phyloP scores from a whole-genome alignment of 2,329 filamentous ascomycete genomes.

The Keithomyces neogunnii region DNA sequence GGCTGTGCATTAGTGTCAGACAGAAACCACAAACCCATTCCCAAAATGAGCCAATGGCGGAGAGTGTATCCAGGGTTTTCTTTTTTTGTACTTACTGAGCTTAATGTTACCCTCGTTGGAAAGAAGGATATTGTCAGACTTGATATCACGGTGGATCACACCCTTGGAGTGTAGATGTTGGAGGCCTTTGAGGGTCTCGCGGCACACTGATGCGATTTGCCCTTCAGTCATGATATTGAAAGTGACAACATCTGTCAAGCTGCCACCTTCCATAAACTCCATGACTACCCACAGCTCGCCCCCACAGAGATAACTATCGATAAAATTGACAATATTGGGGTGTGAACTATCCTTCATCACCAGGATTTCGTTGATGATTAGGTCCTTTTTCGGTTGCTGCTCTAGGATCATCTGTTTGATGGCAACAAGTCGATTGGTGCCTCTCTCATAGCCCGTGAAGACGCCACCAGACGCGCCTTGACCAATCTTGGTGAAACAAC shows the following conservation, averaged over 20 bases:
- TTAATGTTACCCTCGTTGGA: slow-evolving; percentile 96
- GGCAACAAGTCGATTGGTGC: slow-evolving; percentile 79
- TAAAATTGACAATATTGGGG: slow-evolving; percentile 98
- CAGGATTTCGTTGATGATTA: slow-evolving; percentile 98
- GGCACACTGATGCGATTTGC: slow-evolving; percentile 91
- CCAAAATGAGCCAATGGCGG: neutral
- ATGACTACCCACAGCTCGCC: slow-evolving; percentile 98
- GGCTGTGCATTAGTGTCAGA: slow-evolving; percentile 43
- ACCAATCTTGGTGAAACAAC: slow-evolving; percentile 86
- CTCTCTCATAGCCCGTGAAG: slow-evolving; percentile 80
- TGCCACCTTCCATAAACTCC: slow-evolving; percentile 99
- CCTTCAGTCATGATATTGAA: slow-evolving; percentile 99
- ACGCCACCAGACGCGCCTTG: slow-evolving; percentile 96
- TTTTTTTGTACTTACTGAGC: slow-evolving; percentile 59
- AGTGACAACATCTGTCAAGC: slow-evolving; percentile 94
- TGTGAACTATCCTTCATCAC: slow-evolving; percentile 99
- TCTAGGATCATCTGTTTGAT: slow-evolving; percentile 99
- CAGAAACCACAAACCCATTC: neutral
- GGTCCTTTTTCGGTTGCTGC: slow-evolving; percentile 96
- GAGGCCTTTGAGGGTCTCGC: slow-evolving; percentile 83
- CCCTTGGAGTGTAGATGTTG: slow-evolving; percentile 96
- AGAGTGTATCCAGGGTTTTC: neutral
- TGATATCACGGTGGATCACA: slow-evolving; percentile 97
- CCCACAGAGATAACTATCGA: slow-evolving; percentile 86
- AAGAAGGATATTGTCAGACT: slow-evolving; percentile 94